A percentile compares a stretch with the other conserved stretches of the same genome.
Evolutionary conservation across 148 eudicot species (phyloP).

Genomic region (Persicaria tinctoria): DNA sequence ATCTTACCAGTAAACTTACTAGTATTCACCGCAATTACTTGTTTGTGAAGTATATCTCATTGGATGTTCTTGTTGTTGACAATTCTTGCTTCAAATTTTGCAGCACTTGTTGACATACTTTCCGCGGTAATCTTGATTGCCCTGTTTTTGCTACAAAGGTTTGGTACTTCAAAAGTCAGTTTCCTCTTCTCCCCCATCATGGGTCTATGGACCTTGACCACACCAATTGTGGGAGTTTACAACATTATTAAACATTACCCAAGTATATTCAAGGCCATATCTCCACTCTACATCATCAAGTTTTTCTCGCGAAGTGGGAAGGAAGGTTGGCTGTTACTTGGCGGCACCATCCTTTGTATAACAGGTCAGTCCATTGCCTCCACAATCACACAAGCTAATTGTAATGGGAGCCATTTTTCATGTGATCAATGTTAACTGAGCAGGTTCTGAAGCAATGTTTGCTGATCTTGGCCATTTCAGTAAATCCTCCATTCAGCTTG

Average conservation of each 20-base stretch:
- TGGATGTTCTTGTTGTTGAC: background rate
- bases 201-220: conserved; percentile 56
- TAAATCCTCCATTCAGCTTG: conserved; percentile 56
- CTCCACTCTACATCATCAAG: conserved; percentile 39
- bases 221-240: conserved; percentile 53
- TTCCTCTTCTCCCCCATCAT: conserved; percentile 65
- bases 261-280: conserved; percentile 53
- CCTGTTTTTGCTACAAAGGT: conserved; percentile 50
- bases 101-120: conserved; percentile 31
- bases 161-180: conserved; percentile 59
- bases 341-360: conserved; percentile 55
- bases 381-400: background rate
- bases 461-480: conserved; percentile 70
- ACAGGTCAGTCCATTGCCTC: conserved; percentile 32
- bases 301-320: conserved; percentile 44
- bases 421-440: background rate
- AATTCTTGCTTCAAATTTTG: background rate
- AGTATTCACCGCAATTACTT: background rate
- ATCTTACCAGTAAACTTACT: background rate
- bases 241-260: conserved; percentile 46
- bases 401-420: background rate
- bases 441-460: conserved; percentile 74
- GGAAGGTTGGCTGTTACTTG: conserved; percentile 46
- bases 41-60: background rate
- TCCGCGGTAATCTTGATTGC: conserved; percentile 39